Conservation (phyloP, 2,329 filamentous ascomycete genomes). For the Alternaria triticimaculans region DNA sequence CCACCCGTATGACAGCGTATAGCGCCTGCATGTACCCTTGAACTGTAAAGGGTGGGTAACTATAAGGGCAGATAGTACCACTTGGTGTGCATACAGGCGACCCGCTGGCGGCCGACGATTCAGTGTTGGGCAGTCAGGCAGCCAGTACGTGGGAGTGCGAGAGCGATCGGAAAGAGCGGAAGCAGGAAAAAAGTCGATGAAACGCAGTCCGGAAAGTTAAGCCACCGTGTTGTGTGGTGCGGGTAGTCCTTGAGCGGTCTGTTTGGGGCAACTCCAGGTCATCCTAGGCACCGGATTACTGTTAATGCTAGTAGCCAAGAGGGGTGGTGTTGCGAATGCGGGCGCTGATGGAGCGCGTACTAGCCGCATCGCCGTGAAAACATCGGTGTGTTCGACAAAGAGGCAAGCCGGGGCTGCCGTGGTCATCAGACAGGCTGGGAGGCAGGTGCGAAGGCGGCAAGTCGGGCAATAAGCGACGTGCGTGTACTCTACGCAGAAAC, state of each 20-base stretch:
- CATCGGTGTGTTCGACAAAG: slow-evolving; percentile 14
- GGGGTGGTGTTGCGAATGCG: slow-evolving; percentile 22
- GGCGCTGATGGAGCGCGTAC: slow-evolving; percentile 18
- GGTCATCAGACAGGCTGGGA: slow-evolving; percentile 23
- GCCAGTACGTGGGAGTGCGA: slow-evolving; percentile 9
- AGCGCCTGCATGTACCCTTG: slow-evolving; percentile 7
- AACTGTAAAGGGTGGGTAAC: slow-evolving; percentile 7
- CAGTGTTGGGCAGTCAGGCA: slow-evolving; percentile 19
- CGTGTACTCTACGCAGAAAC: slow-evolving; percentile 21
- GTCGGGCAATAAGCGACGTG: slow-evolving; percentile 22
- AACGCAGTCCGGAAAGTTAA: slow-evolving; percentile 19
- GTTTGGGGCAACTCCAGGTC: slow-evolving; percentile 20
- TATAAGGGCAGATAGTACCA: slow-evolving; percentile 6
- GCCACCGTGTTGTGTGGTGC: slow-evolving; percentile 22
- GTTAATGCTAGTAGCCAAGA: slow-evolving; percentile 16
- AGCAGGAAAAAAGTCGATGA: slow-evolving; percentile 21
- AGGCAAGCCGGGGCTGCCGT: slow-evolving; percentile 9
- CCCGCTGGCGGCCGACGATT: slow-evolving; percentile 13
- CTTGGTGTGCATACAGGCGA: slow-evolving; percentile 17
- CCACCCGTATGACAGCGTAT: slow-evolving; percentile 11
- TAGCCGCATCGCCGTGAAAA: slow-evolving; percentile 14
- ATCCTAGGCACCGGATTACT: slow-evolving; percentile 20
- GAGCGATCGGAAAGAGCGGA: slow-evolving; percentile 26
- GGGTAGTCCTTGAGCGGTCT: slow-evolving; percentile 21
- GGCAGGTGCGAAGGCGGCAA: slow-evolving; percentile 25